phyloP scores from a whole-genome alignment of 2,329 filamentous ascomycete genomes.

The Microdochium nivale region DNA sequence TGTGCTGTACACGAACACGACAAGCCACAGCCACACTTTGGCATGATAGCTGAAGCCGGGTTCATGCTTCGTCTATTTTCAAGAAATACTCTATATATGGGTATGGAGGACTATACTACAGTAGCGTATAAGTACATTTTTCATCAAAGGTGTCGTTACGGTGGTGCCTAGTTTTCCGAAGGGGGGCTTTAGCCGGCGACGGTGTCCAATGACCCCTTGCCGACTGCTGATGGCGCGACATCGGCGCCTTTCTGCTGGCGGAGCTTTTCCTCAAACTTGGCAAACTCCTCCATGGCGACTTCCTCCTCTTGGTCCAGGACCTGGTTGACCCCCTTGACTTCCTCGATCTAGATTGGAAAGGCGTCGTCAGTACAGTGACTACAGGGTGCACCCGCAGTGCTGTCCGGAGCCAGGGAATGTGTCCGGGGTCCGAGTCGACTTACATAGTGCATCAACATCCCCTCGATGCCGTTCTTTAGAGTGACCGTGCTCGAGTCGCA shows the following conservation, averaged over 20 bases:
- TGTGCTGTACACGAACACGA: too few relatives aligned
- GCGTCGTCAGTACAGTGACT: background rate
- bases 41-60: too few relatives aligned
- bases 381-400: too few relatives aligned
- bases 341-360: constrained; percentile 63
- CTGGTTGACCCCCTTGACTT: constrained; percentile 87
- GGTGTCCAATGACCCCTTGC: constrained; percentile 28
- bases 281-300: constrained; percentile 78
- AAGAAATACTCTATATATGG: too few relatives aligned
- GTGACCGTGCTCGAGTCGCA: constrained; percentile 97
- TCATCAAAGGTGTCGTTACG: too few relatives aligned
- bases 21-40: too few relatives aligned
- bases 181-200: constrained; percentile 20
- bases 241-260: constrained; percentile 41
- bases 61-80: too few relatives aligned
- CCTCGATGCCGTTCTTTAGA: constrained; percentile 94
- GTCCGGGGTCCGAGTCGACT: too few relatives aligned
- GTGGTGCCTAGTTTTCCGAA: background rate
- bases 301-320: constrained; percentile 89
- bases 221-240: constrained; percentile 24
- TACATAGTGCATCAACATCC: constrained; percentile 95
- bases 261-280: constrained; percentile 81
- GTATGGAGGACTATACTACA: too few relatives aligned
- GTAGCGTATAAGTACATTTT: too few relatives aligned
- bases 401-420: background rate